Conservation (phyloP, 2,329 filamentous ascomycete species). For the Fusarium sp. region DNA sequence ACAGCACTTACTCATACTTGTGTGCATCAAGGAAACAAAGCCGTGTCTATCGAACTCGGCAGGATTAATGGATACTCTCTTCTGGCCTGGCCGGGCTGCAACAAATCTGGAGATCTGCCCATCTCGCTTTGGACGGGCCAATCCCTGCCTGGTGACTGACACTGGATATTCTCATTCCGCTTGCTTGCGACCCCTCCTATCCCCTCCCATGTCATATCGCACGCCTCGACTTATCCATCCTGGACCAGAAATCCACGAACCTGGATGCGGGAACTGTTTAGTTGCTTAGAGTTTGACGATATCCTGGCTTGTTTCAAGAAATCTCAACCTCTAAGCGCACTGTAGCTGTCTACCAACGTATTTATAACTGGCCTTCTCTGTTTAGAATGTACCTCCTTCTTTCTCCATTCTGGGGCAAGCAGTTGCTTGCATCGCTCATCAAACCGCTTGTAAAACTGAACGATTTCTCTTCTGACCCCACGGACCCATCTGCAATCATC, state of each 20-base stretch:
- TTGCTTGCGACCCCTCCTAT: constrained; percentile 26
- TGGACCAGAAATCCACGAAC: constrained; percentile 40
- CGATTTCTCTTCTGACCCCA: constrained; percentile 25
- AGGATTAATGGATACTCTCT: constrained; percentile 7
- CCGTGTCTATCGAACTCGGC: neutral
- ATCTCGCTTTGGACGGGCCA: constrained; percentile 30
- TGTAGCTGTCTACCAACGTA: neutral
- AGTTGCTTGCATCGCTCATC: constrained; percentile 4
- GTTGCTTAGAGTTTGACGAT: constrained; percentile 5
- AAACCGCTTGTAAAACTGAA: constrained; percentile 20
- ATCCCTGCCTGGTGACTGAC: constrained; percentile 35
- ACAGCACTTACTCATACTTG: neutral
- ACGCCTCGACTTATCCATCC: constrained; percentile 15
- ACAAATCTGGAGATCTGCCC: constrained; percentile 42
- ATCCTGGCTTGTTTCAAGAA: constrained; percentile 22
- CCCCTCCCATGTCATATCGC: constrained; percentile 13
- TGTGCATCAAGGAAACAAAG: neutral
- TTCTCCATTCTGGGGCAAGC: neutral
- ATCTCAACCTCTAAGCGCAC: neutral
- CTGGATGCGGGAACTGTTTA: constrained; percentile 41
- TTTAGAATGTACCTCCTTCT: constrained; percentile 1
- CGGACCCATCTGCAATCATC: constrained; percentile 40
- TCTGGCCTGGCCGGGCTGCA: constrained; percentile 8
- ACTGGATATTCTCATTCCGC: constrained; percentile 39
- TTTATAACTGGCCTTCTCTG: neutral